Base-by-base conservation (phyloP, 2,329 filamentous ascomycete genomes). In the Botrytis tulipae region DNA sequence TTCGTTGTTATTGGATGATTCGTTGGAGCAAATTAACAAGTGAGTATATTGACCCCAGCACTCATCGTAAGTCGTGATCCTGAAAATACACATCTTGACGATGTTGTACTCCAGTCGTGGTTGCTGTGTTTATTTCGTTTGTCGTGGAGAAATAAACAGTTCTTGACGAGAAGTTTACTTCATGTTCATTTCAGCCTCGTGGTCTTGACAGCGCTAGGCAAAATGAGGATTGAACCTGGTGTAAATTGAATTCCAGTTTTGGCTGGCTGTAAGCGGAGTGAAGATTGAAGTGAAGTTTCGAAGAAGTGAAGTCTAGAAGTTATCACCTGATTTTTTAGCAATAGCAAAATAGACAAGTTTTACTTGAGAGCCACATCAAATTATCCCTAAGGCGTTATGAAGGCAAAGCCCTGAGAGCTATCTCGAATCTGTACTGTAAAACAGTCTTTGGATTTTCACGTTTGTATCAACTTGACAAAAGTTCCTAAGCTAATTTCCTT, bases 31-130 rank as follows among this genome's bases (percentile, higher is more conserved):
- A 20, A 62, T 37, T 25, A 70, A 70, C 29, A 62, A 32, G 44
- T 70, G 68, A 37, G 29, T 70, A 25, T 70, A 70, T 37, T 62
- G 68, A 5, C 40, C 68, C 68, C 68, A 70, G 22, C 68, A 70
- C 10, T 62, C 22, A 20, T 70, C 37, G 22, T 70, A 70, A 2
- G 51, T 70, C 0, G 68, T 70, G n/a, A 62, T 60, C 16, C 42
- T 44, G 32, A 70, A 32, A 4, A 70, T 62, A 46, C 68, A 70
- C 68, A 70, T 70, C 40, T 57, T 29, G 22, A 18, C 35, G 12
- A 20, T 46, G 40, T 3, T 70, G 14, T 61, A 29, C 12, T 57
- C 16, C 37, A 32, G 51, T 32, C 16, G 65, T 42, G 37, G 6
- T 42, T 18, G 46, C 22, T 7, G 40, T 46, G 6, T 44, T 70